Conservation (phyloP, 2,329 filamentous ascomycete genomes). For the Aureobasidium lini region DNA sequence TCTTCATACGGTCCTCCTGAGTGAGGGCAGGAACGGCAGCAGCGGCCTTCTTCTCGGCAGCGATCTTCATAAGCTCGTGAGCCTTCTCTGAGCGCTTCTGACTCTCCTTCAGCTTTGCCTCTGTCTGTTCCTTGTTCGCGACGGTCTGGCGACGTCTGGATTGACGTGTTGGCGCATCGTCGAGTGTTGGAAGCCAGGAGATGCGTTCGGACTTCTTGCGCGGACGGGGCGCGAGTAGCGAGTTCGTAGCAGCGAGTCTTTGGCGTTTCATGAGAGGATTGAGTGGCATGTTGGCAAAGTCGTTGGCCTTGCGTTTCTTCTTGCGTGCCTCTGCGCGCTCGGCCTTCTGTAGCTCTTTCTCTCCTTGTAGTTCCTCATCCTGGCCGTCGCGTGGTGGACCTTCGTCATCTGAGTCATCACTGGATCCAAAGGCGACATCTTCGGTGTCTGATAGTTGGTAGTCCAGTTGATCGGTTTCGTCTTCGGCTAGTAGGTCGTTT, state of each 20-base stretch:
- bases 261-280: slow-evolving; percentile 53
- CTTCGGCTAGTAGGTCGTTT: slow-evolving; percentile 38
- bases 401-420: slow-evolving; percentile 69
- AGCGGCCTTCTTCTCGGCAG: slow-evolving; percentile 37
- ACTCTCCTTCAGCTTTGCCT: slow-evolving; percentile 66
- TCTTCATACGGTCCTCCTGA: slow-evolving; percentile 72
- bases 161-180: slow-evolving; percentile 54
- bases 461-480: slow-evolving; percentile 52
- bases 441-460: slow-evolving; percentile 43
- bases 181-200: slow-evolving; percentile 59
- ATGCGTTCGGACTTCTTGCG: slow-evolving; percentile 62
- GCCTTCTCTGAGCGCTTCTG: slow-evolving; percentile 65
- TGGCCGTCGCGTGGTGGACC: slow-evolving; percentile 37
- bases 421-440: slow-evolving; percentile 80
- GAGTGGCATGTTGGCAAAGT: slow-evolving; percentile 43
- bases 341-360: slow-evolving; percentile 74
- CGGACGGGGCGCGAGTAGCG: slow-evolving; percentile 34
- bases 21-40: slow-evolving; percentile 16
- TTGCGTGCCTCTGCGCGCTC: slow-evolving; percentile 69
- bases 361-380: slow-evolving; percentile 71
- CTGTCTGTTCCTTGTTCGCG: slow-evolving; percentile 48
- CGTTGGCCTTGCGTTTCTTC: slow-evolving; percentile 70
- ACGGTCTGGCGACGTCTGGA: slow-evolving; percentile 58
- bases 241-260: slow-evolving; percentile 47
- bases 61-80: slow-evolving; percentile 55